These are phyloP conservation scores for Amylostereum areolatum DNA, from an alignment of 1,284 basidiomycete species.

Conservation along the genomic window DNA sequence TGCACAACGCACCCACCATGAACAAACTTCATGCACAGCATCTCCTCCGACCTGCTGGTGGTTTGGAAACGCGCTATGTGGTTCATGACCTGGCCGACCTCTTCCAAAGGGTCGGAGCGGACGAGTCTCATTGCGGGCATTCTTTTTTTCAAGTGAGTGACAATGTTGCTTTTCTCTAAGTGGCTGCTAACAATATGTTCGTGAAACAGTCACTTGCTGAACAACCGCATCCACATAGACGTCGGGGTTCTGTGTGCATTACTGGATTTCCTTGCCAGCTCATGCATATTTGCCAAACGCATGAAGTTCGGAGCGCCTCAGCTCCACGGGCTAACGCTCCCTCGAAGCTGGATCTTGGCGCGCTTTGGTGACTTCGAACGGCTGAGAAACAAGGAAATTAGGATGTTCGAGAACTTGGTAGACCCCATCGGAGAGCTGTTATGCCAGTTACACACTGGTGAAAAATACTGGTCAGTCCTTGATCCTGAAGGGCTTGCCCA, in stretches of 20 bases:
- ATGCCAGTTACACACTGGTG: constrained; percentile 25
- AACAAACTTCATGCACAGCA: background rate
- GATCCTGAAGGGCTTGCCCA: background rate
- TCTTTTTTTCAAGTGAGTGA: constrained; percentile 18
- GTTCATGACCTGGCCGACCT: constrained; percentile 30
- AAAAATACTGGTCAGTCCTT: constrained; percentile 15
- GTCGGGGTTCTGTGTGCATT: constrained; percentile 39
- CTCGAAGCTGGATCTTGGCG: constrained; percentile 38
- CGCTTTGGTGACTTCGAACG: constrained; percentile 10
- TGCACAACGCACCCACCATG: constrained; percentile 12
- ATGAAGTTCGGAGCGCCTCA: constrained; percentile 13
- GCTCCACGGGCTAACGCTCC: constrained; percentile 39
- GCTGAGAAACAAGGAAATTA: constrained; percentile 4
- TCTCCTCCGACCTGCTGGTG: constrained; percentile 9
- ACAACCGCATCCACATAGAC: constrained; percentile 27
- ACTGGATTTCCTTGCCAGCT: constrained; percentile 35
- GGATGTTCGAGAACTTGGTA: constrained; percentile 16
- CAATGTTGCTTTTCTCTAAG: background rate
- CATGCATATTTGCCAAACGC: constrained; percentile 28
- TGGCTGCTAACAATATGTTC: background rate
- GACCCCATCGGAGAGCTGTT: constrained; percentile 22
- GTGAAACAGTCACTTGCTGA: constrained; percentile 34
- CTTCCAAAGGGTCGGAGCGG: constrained; percentile 15
- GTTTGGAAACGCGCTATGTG: constrained; percentile 24
- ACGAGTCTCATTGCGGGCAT: constrained; percentile 23